phyloP scores from a whole-genome alignment of 441 rosid species.

The Dalechampia spathulata region DNA sequence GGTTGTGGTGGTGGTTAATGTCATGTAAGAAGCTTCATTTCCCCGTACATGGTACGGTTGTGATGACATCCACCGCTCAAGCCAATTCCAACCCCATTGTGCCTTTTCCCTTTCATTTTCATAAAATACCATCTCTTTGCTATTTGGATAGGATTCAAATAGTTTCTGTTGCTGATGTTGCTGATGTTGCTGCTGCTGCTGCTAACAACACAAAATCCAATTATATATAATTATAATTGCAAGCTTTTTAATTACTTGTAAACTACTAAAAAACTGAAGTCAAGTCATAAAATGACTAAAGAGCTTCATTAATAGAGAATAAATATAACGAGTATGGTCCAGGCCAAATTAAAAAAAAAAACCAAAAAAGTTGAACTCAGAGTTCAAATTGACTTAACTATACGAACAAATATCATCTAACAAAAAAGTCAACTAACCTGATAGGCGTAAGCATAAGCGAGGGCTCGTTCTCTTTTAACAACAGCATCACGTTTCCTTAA shows the following conservation, averaged over 20 bases:
- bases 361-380: too few species aligned
- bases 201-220: background rate
- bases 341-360: too few species aligned
- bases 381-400: too few species aligned
- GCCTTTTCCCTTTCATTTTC: constrained; percentile 35
- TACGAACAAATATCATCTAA: too few species aligned
- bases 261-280: too few species aligned
- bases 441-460: constrained; percentile 84
- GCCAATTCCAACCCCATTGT: constrained; percentile 91
- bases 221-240: too few species aligned
- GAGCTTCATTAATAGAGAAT: too few species aligned
- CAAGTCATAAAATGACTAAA: too few species aligned
- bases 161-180: constrained; percentile 20
- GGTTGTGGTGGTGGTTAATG: constrained; percentile 38
- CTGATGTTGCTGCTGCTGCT: constrained; percentile 22
- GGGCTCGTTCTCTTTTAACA: constrained; percentile 74
- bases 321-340: too few species aligned
- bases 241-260: too few species aligned
- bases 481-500: constrained; percentile 44
- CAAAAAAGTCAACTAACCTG: constrained; percentile 48
- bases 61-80: constrained; percentile 88
- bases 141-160: constrained; percentile 19
- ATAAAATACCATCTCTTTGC: constrained; percentile 23
- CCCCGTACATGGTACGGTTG: constrained; percentile 44
- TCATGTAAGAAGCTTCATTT: constrained; percentile 39